Percentiles rank a stretch among this genome's conserved stretches.
phyloP scores from a whole-genome alignment of 2,329 filamentous ascomycete species.

The Aspergillus sp. region DNA sequence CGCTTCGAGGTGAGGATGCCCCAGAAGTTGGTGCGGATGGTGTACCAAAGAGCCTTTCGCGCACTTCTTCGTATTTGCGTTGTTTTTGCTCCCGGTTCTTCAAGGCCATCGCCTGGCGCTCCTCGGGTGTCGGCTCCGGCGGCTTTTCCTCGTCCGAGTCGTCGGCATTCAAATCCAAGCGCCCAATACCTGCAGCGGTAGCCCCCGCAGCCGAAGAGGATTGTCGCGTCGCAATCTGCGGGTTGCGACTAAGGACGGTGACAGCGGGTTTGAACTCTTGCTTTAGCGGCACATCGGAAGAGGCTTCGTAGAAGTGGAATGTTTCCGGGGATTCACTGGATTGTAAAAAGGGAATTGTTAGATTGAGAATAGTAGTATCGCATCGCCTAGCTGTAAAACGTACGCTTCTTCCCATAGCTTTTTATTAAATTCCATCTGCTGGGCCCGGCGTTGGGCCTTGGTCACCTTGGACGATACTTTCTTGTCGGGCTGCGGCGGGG shows the following conservation, averaged over 20 bases:
- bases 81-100: conserved; percentile 85
- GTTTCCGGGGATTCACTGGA: conserved; percentile 70
- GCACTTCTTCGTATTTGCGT: conserved; percentile 81
- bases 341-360: background rate
- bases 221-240: conserved; percentile 65
- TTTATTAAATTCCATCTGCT: conserved; percentile 79
- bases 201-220: conserved; percentile 47
- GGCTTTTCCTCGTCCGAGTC: conserved; percentile 68
- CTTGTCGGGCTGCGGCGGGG: conserved; percentile 43
- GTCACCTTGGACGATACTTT: conserved; percentile 57
- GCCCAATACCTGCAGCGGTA: conserved; percentile 45
- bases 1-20: conserved; percentile 61
- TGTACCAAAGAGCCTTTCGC: conserved; percentile 82
- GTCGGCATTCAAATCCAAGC: conserved; percentile 48
- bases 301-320: conserved; percentile 72
- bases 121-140: conserved; percentile 67
- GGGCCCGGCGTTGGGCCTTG: conserved; percentile 74
- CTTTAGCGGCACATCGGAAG: conserved; percentile 62
- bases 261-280: conserved; percentile 77
- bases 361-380: background rate
- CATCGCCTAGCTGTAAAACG: background rate
- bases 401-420: conserved; percentile 90
- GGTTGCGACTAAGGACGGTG: conserved; percentile 75
- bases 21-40: conserved; percentile 48
- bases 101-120: conserved; percentile 75